Evolutionary conservation across 129 eudicot genomes (phyloP), one percentile per base, ranked within the genome.

Genomic region (Saussurea involucrata): DNA sequence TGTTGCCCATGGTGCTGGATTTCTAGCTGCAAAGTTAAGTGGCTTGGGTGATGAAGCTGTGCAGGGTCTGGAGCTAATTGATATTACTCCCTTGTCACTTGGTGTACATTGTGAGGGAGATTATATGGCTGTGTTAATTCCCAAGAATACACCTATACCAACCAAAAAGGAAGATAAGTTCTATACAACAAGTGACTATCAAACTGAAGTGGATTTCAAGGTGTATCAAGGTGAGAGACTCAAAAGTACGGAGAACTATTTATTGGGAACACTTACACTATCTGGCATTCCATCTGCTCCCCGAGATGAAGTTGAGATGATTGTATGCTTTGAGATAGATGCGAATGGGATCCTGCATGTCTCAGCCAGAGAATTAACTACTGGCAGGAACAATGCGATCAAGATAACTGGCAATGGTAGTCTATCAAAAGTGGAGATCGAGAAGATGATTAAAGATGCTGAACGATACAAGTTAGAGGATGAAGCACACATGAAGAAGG

Each of bases 171-270:
- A 66, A 67, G 0, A 6, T 5, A 10, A 2, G 2, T 76, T 27
- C 21, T 1, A 0, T 18, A 76, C 73, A 17, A 4, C 1, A 12
- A 0, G 0, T 0, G 80, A 76, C 33, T 1, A 65, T 18, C 73
- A 65, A 49, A 28, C 64, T 5, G 0, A 1, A n/a, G 80, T 12
- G 33, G 0, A 1, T 40, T 0, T 76, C 6, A 4, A 0, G 3
- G 72, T 76, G 21, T 76, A 27, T 76, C 72, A 76, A 65, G 80
- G 80, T 44, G 80, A 76, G 40, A 76, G 80, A 76, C 0, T 3
- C 0, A 66, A 5, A 9, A 5, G 3, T 28, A 9, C 8, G 0
- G 53, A 44, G 6, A 66, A 76, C 55, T 40, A 42, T 76, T 29
- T 42, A 0, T 49, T 76, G 73, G 80, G 80, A 6, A 4, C 9